Base-by-base conservation (phyloP, 129 eudicot species). In the Flaveria ramosissima region DNA sequence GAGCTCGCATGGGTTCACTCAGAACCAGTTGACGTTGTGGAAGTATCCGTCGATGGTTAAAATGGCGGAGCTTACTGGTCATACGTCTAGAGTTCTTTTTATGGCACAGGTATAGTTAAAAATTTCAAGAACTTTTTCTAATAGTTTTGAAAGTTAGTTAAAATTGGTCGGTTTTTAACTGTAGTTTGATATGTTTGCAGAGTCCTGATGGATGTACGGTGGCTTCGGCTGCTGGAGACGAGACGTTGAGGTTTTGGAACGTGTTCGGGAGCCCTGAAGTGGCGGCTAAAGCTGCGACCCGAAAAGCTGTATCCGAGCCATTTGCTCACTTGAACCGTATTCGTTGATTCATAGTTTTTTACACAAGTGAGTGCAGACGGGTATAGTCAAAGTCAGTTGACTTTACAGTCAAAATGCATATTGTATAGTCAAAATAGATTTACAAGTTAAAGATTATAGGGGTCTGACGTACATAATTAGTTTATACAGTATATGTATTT, bases 151-250 rank as follows among this genome's bases (percentile, higher is more conserved):
- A 39, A 67, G 32, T 42, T 6, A 42, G 32, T 42, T 6, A 11
- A 12, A 48, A 14, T 2, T 45, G 48, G 16, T 63, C 6, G 45
- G 69, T 27, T 48, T 66, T n/a, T n/a, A 68, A 68, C 52, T 11
- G 0, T 42, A 19, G 11, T 42, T 0, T 24, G 39, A 21, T 68
- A 6, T 45, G 11, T 68, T 42, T 68, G 56, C 57, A 92, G 91
- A 92, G 97, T 68, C 97, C 96, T 56, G 96, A 92, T 78, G 97
- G 97, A 26, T 89, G 96, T 64, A 92, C 96, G 4, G 97, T 92
- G 19, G 97, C 93, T 64, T 85, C 97, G 21, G 97, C 97, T 24
- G 97, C 96, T 0, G 96, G 88, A 20, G 97, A 92, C 51, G 97
- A 92, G 75, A 89, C 96, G 0, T 85, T 89, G 68, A 78, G 97